Base-by-base conservation (phyloP, 805 yeast species). In the Yamadazyma tumulicola region DNA sequence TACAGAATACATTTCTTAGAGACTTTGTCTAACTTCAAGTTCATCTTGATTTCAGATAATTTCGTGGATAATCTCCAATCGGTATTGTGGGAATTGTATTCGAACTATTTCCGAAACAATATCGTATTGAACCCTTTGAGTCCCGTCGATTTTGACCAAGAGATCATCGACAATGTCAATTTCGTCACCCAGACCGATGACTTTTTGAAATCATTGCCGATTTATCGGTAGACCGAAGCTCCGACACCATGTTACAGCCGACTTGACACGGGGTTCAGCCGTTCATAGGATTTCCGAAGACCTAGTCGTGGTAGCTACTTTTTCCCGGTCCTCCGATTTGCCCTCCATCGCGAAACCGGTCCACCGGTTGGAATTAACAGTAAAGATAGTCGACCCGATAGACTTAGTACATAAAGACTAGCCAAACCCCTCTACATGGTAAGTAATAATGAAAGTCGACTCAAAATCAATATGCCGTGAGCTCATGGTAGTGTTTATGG, bases 1-100 rank as follows among this genome's bases (percentile, higher is more conserved):
- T 89, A 82, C 57, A 72, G 89, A 43, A 77, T 86, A 18, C 97
- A 91, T 54, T 81, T 76, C 45, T 74, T 70, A 48, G 96, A 87
- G 55, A 78, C 95, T 1, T 76, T 87, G 4, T 74, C 93, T 1
- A 88, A 87, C 23, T 60, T 89, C 38, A 79, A 85, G 56, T 78
- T 91, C 48, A 79, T 85, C 21, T 53, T 89, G 16, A 57, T 88
- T 19, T 79, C 91, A 6, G 96, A 87, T 55, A 72, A 75, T 20
- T 49, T 48, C 1, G 67, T 75, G 8, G 81, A 77, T 33, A 72
- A 77, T 45, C 51, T 83, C 36, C 79, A 76, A 47, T 54, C 55
- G 8, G 75, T 70, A 6, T 59, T 85, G 35, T 70, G 70, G 48
- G 77, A 74, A 38, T 68, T 85, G 18, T 85, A 84, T 57, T 61